These are phyloP conservation scores for Salix dunnii DNA, from an alignment of 345 rosid genomes.

Conservation along the genomic window DNA sequence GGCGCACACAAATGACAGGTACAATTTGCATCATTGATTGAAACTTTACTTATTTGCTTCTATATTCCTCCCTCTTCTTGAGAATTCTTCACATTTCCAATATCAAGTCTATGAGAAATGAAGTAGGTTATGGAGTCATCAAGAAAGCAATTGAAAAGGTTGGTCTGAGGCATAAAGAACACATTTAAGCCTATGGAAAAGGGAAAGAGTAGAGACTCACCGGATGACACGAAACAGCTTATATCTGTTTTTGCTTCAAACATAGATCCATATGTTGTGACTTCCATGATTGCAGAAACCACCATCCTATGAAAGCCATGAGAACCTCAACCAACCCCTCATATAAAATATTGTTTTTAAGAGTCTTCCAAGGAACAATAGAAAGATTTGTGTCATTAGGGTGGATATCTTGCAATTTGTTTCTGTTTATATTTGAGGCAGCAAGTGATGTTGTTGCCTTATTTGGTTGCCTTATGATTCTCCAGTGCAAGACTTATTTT, in stretches of 20 bases:
- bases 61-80: neutral
- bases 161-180: too few species aligned
- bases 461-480: neutral
- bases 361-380: neutral
- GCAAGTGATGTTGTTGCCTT: neutral
- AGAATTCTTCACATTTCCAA: neutral
- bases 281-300: too few species aligned
- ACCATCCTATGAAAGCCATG: too few species aligned
- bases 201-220: too few species aligned
- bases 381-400: neutral
- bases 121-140: constrained; percentile 14
- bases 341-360: neutral
- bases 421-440: neutral
- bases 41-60: neutral
- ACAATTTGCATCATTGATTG: neutral
- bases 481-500: neutral
- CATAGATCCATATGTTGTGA: too few species aligned
- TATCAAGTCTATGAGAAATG: constrained; percentile 21
- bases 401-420: neutral
- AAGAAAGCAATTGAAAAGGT: constrained; percentile 22
- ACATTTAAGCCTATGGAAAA: too few species aligned
- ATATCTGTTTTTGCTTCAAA: too few species aligned
- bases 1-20: constrained; percentile 24
- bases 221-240: too few species aligned
- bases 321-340: neutral